A percentile compares a stretch with the other conserved stretches of the same genome.
phyloP scores from a whole-genome alignment of 192 early-diverging fungal genomes.

The Gigaspora rosea region DNA sequence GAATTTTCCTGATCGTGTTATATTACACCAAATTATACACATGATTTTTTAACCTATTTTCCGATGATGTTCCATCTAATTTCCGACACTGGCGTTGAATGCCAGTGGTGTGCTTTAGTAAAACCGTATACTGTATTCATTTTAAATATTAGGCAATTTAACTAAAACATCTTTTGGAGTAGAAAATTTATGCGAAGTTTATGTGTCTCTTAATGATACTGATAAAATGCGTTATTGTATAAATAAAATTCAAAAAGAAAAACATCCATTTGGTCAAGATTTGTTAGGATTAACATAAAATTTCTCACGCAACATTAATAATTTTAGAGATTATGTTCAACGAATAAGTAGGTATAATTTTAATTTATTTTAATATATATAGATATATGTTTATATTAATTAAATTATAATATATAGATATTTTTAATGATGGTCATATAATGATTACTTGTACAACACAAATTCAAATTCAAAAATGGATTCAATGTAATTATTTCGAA shows the following conservation, averaged over 20 bases:
- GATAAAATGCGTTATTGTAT: neutral
- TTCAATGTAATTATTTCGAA: neutral
- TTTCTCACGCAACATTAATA: neutral
- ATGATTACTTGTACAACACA: conserved; percentile 5
- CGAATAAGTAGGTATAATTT: conserved; percentile 1
- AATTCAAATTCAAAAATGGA: neutral
- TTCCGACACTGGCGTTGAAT: too few species aligned
- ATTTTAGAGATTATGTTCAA: conserved; percentile 11
- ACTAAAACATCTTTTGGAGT: neutral
- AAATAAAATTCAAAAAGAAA: conserved; percentile 14
- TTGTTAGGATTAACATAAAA: neutral
- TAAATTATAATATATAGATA: neutral
- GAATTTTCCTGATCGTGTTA: too few species aligned
- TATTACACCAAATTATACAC: too few species aligned
- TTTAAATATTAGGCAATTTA: neutral
- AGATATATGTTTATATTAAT: neutral
- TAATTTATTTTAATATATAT: neutral
- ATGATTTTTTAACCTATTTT: too few species aligned
- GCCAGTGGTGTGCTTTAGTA: too few species aligned
- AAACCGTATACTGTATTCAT: too few species aligned
- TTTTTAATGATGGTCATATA: conserved; percentile 16
- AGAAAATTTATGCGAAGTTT: neutral
- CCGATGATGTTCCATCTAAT: too few species aligned
- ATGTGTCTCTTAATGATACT: neutral
- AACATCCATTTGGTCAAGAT: neutral